Evolutionary conservation across 257 asterid genomes (phyloP).

Genomic region (Forsythia viridissima): DNA sequence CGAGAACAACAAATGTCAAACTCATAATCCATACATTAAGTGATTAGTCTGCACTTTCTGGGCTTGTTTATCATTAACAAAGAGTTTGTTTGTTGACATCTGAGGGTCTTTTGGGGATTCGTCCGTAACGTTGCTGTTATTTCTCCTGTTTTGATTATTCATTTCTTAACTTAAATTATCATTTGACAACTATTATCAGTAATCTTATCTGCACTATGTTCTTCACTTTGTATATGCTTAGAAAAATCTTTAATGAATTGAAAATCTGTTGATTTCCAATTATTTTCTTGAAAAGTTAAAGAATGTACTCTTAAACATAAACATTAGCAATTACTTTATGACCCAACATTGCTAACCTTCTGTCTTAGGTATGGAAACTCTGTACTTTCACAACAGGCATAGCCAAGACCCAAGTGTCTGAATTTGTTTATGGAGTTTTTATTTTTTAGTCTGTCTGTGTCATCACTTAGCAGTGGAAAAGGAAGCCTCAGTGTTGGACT

Average conservation of each 20-base stretch:
- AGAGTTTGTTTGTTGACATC: background rate
- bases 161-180: background rate
- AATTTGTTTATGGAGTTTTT: background rate
- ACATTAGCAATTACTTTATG: no score
- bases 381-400: background rate
- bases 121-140: no score
- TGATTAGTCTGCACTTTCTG: no score
- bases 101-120: no score
- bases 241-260: no score
- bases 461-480: background rate
- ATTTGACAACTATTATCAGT: background rate
- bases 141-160: background rate
- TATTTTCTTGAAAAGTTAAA: background rate
- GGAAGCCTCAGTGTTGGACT: constrained; percentile 16
- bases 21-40: no score
- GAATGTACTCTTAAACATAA: no score
- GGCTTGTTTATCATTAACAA: background rate
- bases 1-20: no score
- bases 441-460: background rate
- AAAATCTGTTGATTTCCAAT: background rate
- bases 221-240: background rate
- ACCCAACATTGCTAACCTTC: background rate
- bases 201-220: background rate
- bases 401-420: background rate
- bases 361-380: background rate